phyloP scores from a whole-genome alignment of 805 yeast species.

The Metschnikowia baotianmanensis region DNA sequence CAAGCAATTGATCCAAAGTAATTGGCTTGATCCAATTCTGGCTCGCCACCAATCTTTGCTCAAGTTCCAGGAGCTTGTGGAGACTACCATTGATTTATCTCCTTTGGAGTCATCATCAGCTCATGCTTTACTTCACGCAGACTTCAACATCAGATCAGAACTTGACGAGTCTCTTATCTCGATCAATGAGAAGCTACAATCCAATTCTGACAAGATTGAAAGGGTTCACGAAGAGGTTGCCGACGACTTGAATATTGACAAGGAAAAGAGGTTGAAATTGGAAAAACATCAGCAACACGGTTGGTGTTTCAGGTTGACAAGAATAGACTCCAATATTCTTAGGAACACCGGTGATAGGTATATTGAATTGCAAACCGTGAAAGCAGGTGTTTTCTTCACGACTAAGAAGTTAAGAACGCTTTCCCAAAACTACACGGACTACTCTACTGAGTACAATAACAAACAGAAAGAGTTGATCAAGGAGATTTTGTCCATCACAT shows the following conservation, averaged over 20 bases:
- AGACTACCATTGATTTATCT: conserved; percentile 84
- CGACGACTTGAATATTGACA: conserved; percentile 74
- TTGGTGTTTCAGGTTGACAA: conserved; percentile 91
- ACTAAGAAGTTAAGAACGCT: conserved; percentile 61
- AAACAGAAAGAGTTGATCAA: conserved; percentile 77
- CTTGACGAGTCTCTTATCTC: conserved; percentile 74
- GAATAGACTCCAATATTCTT: conserved; percentile 81
- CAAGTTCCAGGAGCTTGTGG: conserved; percentile 82
- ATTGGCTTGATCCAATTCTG: conserved; percentile 60
- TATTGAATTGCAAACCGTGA: conserved; percentile 83
- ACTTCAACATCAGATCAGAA: conserved; percentile 83
- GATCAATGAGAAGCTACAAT: conserved; percentile 57
- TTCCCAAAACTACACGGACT: conserved; percentile 54
- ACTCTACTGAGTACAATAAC: conserved; percentile 64
- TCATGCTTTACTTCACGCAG: conserved; percentile 46
- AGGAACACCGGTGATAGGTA: conserved; percentile 59
- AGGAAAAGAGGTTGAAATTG: conserved; percentile 83
- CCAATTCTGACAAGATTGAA: conserved; percentile 52
- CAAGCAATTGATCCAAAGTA: conserved; percentile 38
- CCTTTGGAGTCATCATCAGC: conserved; percentile 61
- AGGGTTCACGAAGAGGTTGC: conserved; percentile 62
- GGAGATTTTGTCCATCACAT: conserved; percentile 77
- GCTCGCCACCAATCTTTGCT: conserved; percentile 49
- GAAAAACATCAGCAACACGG: conserved; percentile 89
- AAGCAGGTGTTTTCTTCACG: conserved; percentile 93